Evolutionary conservation across 2,329 filamentous ascomycete species (phyloP), one percentile per base, ranked within the genome.

Genomic region (Exophiala viscosa): DNA sequence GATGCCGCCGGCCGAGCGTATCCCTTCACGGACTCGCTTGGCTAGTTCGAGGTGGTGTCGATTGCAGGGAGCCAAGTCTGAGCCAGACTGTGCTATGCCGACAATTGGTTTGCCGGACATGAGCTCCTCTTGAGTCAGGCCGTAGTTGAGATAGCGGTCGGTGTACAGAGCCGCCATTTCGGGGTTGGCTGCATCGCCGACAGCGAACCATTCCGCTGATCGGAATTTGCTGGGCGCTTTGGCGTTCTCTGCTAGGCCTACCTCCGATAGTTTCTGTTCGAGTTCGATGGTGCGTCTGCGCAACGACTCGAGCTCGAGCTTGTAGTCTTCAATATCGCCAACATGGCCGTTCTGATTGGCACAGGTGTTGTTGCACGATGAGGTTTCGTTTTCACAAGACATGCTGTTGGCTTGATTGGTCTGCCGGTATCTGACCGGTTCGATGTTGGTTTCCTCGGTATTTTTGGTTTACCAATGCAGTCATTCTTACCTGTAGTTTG

Each of bases 21-120:
- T 78, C 0, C 76, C 76, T 53, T 78, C 76, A 1, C 75, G 70
- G 2, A 78, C 75, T 5, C 76, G 68, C 63, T 78, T 77, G 5
- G 73, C 73, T 28, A 78, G 66, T 50, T 76, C 71, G 38, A 77
- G 59, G 59, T 78, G 76, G 60, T 78, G 70, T 7, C 73, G 70
- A 61, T 79, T 79, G 61, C 76, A 79, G 0, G 76, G 76, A 0
- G 75, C 67, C 32, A 79, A 62, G 57, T 79, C 76, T 3, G 75
- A 78, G 3, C 76, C 76, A 0, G 75, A 74, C 65, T 79, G 76
- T 1, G 75, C 76, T 53, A 78, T 79, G 38, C 76, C 76, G 56
- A 79, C 76, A 57, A 78, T 74, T 15, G 76, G 76, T 58, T 74
- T 77, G 1, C 71, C 73, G 1, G 73, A 74, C 62, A 72, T 72